Percentiles rank a stretch among this genome's conserved stretches.
Evolutionary conservation across 208 protist species (phyloP).

Genomic region (Crithidia sp.): DNA sequence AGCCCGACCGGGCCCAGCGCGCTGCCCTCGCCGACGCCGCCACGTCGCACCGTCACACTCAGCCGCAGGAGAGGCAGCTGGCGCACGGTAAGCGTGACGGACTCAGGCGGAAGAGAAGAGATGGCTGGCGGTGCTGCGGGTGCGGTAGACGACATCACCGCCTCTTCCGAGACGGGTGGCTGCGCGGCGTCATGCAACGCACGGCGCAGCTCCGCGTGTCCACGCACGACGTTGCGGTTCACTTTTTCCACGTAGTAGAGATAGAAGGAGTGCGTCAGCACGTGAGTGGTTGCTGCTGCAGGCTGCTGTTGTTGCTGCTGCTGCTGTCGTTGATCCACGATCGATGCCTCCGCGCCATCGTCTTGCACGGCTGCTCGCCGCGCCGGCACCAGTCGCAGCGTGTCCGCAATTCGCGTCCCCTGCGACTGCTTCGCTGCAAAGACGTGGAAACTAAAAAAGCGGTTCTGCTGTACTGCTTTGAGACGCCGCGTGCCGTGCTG

Average conservation of each 20-base stretch:
- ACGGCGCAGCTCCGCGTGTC: conserved; percentile 27
- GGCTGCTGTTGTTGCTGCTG: neutral
- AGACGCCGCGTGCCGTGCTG: conserved; percentile 61
- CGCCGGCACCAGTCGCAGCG: conserved; percentile 31
- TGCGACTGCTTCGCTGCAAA: conserved; percentile 67
- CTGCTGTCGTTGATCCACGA: neutral
- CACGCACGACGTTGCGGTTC: conserved; percentile 45
- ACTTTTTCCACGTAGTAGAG: conserved; percentile 68
- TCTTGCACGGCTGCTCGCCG: neutral
- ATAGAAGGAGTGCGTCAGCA: conserved; percentile 33
- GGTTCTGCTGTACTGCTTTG: conserved; percentile 56
- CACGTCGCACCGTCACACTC: conserved; percentile 42
- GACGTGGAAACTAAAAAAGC: conserved; percentile 72
- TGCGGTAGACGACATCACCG: neutral
- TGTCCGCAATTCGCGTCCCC: conserved; percentile 66
- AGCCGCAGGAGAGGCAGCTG: conserved; percentile 66
- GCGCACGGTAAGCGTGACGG: conserved; percentile 64
- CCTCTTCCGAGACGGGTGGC: neutral
- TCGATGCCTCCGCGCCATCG: too few relatives aligned
- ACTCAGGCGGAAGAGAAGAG: conserved; percentile 36
- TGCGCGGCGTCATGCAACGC: conserved; percentile 33
- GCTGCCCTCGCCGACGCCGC: conserved; percentile 28
- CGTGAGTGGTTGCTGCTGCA: conserved; percentile 4
- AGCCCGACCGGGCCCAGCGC: conserved; percentile 62
- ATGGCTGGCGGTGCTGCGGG: neutral